phyloP scores from a whole-genome alignment of 2,329 filamentous ascomycete species.

The Fusarium torreyae region DNA sequence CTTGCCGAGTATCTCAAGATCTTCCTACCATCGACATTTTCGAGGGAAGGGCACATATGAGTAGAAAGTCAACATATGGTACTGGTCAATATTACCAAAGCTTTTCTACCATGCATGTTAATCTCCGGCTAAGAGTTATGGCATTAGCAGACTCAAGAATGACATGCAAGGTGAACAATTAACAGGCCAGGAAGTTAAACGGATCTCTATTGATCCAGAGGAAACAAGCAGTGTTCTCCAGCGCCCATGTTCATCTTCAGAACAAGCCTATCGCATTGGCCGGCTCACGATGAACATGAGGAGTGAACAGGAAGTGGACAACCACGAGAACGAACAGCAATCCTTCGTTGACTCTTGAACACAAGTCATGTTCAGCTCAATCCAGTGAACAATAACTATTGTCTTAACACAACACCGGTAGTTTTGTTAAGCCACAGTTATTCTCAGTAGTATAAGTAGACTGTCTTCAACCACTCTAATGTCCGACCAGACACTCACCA shows the following conservation, averaged over 20 bases:
- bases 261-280: neutral
- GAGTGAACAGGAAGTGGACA: neutral
- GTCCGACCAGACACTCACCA: neutral
- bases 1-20: too few species aligned
- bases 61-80: too few species aligned
- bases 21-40: too few species aligned
- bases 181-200: too few species aligned
- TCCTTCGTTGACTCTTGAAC: neutral
- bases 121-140: too few species aligned
- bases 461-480: neutral
- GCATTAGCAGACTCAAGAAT: too few species aligned
- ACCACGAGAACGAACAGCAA: neutral
- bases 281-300: neutral
- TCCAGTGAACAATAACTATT: neutral
- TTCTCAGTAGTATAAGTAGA: neutral
- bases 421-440: neutral
- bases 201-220: too few species aligned
- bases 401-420: neutral
- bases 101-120: too few species aligned
- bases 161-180: too few species aligned
- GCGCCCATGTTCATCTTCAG: neutral
- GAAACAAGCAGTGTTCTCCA: neutral
- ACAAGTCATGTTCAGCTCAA: neutral
- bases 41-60: too few species aligned
- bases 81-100: too few species aligned